Percentiles rank a stretch among this genome's conserved stretches.
Evolutionary conservation across 176 grass and related monocot species (phyloP).

Genomic region (Phoenix dactylifera): DNA sequence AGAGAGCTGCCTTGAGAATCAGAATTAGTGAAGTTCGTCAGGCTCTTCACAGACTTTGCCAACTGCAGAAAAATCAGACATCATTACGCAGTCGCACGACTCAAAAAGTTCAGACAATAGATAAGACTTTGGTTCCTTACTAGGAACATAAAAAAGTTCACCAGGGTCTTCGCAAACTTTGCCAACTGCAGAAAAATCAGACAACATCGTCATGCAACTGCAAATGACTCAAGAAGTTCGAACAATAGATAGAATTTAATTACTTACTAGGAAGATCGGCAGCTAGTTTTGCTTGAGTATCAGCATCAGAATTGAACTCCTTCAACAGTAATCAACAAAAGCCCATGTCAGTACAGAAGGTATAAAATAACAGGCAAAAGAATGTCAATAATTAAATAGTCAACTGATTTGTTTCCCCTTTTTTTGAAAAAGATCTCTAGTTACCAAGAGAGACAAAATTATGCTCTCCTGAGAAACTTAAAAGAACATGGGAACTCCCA

Average conservation of each 20-base stretch:
- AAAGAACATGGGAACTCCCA: too few relatives aligned
- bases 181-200: conserved; percentile 25
- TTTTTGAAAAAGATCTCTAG: neutral
- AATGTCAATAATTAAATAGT: too few relatives aligned
- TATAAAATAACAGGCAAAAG: neutral
- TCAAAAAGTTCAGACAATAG: neutral
- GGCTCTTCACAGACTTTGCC: conserved; percentile 23
- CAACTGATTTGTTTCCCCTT: neutral
- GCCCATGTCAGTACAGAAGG: neutral
- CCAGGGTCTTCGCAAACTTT: conserved; percentile 18
- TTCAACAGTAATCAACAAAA: conserved; percentile 11
- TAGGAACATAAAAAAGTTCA: conserved; percentile 12
- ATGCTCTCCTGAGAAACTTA: neutral
- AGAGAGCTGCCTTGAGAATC: too few relatives aligned
- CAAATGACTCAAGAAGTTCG: neutral
- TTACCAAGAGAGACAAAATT: neutral
- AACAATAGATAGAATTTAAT: neutral
- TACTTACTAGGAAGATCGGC: conserved; percentile 26
- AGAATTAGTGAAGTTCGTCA: too few relatives aligned
- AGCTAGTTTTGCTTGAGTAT: conserved; percentile 28
- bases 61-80: conserved; percentile 19
- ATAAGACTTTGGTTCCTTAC: conserved; percentile 2
- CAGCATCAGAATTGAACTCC: conserved; percentile 27
- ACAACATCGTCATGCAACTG: too few relatives aligned
- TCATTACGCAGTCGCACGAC: neutral